Percentiles rank a stretch among this genome's conserved stretches.
Evolutionary conservation across 192 early-diverging fungal genomes (phyloP).

Genomic region (Backusella parvicylindrica): DNA sequence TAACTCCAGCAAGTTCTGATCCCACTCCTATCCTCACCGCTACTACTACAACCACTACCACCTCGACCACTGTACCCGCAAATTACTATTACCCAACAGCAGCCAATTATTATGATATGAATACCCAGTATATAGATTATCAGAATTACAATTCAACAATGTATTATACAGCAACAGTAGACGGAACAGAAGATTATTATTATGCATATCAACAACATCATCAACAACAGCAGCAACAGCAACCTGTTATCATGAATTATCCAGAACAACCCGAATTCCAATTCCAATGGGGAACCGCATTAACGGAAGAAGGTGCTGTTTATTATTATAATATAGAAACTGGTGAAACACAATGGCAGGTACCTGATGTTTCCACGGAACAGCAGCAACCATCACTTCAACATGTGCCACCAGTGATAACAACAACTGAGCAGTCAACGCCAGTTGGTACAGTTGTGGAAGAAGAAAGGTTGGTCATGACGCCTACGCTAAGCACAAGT

Average conservation of each 20-base stretch:
- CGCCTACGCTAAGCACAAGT: conserved; percentile 8
- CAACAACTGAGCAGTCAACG: not conserved
- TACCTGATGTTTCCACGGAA: conserved; percentile 30
- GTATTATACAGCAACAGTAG: not conserved
- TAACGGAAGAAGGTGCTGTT: conserved; percentile 38
- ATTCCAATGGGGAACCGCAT: conserved; percentile 45
- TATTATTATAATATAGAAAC: conserved; percentile 57
- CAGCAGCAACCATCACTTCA: not conserved
- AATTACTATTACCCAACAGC: not conserved
- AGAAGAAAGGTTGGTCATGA: not conserved
- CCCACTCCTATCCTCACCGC: no score
- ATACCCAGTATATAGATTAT: conserved; percentile 10
- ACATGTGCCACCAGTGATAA: not conserved
- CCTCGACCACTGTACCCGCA: not conserved
- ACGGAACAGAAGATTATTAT: not conserved
- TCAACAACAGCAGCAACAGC: not conserved
- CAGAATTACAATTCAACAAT: not conserved
- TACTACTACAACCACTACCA: not conserved
- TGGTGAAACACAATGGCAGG: conserved; percentile 47
- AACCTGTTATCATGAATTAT: not conserved
- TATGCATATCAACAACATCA: conserved; percentile 8
- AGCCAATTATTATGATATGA: not conserved
- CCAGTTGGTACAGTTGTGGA: not conserved
- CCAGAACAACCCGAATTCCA: conserved; percentile 28
- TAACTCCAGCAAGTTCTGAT: not conserved